These are phyloP conservation scores for Corylus americana DNA, from an alignment of 306 rosid genomes.

Conservation along the genomic window DNA sequence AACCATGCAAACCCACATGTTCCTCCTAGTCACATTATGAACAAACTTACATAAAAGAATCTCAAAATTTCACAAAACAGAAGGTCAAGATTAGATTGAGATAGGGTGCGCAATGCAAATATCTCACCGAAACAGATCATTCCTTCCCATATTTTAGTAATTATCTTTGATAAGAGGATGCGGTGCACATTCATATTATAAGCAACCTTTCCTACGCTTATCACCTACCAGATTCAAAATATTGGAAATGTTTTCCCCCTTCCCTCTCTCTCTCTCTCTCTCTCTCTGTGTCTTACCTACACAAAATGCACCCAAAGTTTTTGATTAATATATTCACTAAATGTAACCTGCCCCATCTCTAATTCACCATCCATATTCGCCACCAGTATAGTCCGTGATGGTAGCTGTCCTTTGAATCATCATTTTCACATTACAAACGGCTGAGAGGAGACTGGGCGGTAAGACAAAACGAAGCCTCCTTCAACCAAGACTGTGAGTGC, in stretches of 20 bases:
- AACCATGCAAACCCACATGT: neutral
- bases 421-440: neutral
- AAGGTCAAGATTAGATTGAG: neutral
- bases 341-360: neutral
- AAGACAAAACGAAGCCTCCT: neutral
- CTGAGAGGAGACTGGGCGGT: neutral
- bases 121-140: neutral
- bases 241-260: neutral
- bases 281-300: neutral
- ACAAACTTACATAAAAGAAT: neutral
- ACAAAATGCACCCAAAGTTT: neutral
- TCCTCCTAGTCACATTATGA: neutral
- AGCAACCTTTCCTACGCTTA: neutral
- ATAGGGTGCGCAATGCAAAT: neutral
- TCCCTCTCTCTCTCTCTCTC: neutral
- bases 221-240: neutral
- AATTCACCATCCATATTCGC: no score
- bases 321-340: neutral
- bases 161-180: neutral
- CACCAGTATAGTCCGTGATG: neutral
- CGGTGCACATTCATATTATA: neutral
- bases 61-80: neutral
- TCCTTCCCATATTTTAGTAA: neutral
- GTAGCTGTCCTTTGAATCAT: neutral
- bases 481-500: neutral